phyloP scores from a whole-genome alignment of 257 asterid genomes.

The Eucommia ulmoides region DNA sequence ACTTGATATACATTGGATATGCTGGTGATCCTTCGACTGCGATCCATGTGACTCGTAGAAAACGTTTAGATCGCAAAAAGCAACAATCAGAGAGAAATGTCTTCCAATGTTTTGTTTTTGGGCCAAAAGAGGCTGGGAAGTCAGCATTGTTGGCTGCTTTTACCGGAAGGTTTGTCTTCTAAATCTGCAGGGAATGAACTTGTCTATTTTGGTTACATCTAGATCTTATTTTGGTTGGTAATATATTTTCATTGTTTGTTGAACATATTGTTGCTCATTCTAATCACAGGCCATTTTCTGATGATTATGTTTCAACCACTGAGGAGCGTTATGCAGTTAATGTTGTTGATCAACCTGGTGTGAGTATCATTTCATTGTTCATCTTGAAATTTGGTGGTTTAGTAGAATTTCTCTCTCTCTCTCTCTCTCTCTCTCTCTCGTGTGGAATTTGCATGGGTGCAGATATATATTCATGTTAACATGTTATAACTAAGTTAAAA shows the following conservation, averaged over 20 bases:
- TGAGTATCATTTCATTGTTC: neutral
- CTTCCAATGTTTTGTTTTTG: neutral
- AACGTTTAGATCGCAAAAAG: neutral
- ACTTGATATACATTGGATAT: neutral
- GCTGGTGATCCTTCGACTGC: neutral
- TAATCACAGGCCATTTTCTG: neutral
- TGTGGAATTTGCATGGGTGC: too few relatives aligned
- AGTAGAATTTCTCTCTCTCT: too few relatives aligned
- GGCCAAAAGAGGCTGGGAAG: neutral
- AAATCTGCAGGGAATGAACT: neutral
- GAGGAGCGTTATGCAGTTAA: neutral
- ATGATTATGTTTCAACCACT: neutral
- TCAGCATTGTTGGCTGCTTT: neutral
- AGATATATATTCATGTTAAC: too few relatives aligned
- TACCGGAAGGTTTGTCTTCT: neutral
- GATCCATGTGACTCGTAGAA: neutral
- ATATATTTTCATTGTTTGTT: neutral
- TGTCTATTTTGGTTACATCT: neutral
- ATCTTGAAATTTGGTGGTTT: too few relatives aligned
- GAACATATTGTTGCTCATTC: neutral
- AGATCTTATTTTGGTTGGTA: neutral
- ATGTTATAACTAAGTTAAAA: too few relatives aligned
- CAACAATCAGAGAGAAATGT: neutral
- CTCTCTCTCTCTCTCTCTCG: too few relatives aligned
- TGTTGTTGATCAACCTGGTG: neutral